Conservation (phyloP, 768 basidiomycete genomes). For the Russula dissimulans region DNA sequence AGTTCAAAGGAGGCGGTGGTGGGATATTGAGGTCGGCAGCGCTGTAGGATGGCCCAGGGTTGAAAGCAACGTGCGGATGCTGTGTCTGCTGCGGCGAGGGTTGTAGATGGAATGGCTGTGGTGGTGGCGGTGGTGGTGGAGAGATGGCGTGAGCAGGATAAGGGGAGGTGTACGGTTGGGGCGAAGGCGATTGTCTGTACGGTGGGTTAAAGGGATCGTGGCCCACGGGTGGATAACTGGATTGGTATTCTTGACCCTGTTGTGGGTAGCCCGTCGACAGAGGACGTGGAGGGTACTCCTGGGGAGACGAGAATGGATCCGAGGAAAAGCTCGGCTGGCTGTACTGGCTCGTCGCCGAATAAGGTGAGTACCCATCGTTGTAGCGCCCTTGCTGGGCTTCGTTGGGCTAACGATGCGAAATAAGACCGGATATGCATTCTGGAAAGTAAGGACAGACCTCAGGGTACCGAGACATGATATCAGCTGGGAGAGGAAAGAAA, state of each 20-base stretch:
- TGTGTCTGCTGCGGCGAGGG: background rate
- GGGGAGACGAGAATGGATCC: constrained; percentile 36
- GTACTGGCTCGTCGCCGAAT: constrained; percentile 29
- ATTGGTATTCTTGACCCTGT: constrained; percentile 7
- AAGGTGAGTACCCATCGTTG: constrained; percentile 57
- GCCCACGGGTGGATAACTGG: constrained; percentile 20
- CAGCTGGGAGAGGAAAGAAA: background rate
- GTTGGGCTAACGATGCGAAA: constrained; percentile 37
- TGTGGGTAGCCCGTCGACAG: constrained; percentile 19
- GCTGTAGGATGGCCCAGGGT: background rate
- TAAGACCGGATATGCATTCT: background rate
- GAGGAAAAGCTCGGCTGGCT: constrained; percentile 29
- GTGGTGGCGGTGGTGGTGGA: constrained; percentile 10
- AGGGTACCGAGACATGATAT: constrained; percentile 34
- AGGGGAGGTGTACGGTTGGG: constrained; percentile 13
- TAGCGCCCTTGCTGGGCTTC: constrained; percentile 55
- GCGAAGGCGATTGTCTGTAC: constrained; percentile 22
- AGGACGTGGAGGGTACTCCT: background rate
- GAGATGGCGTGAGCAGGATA: constrained; percentile 5
- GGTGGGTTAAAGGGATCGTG: constrained; percentile 16
- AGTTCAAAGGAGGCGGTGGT: constrained; percentile 17
- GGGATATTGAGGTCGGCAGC: constrained; percentile 16
- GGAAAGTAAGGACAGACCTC: constrained; percentile 27
- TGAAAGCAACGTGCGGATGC: background rate
- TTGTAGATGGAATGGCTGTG: background rate